Evolutionary conservation across 257 asterid genomes (phyloP).

Genomic region (Knoxia roxburghii): DNA sequence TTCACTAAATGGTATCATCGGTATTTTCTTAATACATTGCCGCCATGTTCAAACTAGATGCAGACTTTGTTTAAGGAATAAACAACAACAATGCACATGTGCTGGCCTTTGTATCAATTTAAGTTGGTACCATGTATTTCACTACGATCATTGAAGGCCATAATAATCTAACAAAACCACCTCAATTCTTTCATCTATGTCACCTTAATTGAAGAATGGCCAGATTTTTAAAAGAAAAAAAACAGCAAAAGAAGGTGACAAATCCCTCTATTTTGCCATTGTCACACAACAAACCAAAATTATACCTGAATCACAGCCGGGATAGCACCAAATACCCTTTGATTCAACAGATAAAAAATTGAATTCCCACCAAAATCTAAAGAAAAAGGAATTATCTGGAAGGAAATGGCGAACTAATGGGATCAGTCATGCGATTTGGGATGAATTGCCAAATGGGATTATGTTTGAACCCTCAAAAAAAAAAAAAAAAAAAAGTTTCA

Average conservation of each 20-base stretch:
- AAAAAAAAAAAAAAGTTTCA: too few relatives aligned
- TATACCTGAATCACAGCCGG: too few relatives aligned
- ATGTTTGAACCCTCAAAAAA: neutral
- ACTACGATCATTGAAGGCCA: too few relatives aligned
- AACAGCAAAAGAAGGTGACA: neutral
- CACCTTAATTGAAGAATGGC: too few relatives aligned
- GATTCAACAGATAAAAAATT: neutral
- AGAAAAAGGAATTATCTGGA: neutral
- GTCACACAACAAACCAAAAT: neutral
- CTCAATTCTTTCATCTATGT: neutral
- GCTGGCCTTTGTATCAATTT: neutral
- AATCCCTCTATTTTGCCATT: neutral
- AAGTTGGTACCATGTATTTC: too few relatives aligned
- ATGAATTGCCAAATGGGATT: neutral
- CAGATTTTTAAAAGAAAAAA: neutral
- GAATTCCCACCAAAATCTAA: neutral
- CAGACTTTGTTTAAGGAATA: neutral
- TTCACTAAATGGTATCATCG: too few relatives aligned
- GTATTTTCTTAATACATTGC: neutral
- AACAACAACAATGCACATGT: neutral
- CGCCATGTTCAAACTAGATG: neutral
- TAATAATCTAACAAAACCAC: neutral
- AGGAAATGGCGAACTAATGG: neutral
- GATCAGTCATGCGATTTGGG: too few relatives aligned
- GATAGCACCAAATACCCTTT: neutral